Evolutionary conservation across 2,329 filamentous ascomycete genomes (phyloP), one percentile per base, ranked within the genome.

Genomic region (Coniella lustricola): DNA sequence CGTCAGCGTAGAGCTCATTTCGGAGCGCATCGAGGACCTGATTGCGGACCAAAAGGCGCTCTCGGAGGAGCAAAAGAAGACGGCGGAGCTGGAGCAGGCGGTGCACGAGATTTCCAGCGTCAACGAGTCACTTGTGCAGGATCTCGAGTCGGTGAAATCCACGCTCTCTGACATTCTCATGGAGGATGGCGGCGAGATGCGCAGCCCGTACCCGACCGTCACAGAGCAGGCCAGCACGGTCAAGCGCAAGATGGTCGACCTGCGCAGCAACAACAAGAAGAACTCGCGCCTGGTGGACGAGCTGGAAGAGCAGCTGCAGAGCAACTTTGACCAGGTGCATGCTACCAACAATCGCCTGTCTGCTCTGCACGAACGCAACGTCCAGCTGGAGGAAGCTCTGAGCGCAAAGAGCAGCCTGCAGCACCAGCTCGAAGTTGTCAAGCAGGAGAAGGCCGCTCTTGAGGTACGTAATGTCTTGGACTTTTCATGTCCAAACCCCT

Each of bases 241-340:
- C 55, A 82, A 82, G 65, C 80, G 81, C 63, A 82, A 81, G 62
- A 80, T 85, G 66, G 59, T 62, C 7, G 79, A 84, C 37, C 67
- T 85, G 18, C 77, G 84, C 58, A 72, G 65, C 36, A 76, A 76
- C 68, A 95, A 94, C 73, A 84, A 89, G 71, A 96, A 95, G 76
- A 94, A 93, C 66, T 86, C 87, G 36, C 82, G 89, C 18, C 74
- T 98, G 12, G 88, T 98, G 8, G 89, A 97, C 64, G 91, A 98
- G 68, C 82, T 98, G 4, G 93, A 98, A 67, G 91, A 97, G 59
- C 93, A 98, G 66, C 81, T 98, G 46, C 90, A 91, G 62, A 88
- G 79, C 63, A 96, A 93, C 69, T 98, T 90, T 67, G 93, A 98
- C 61, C 87, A 95, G 64, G 90, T 91, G 52, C 88, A 96, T 62